phyloP scores from a whole-genome alignment of 2,329 filamentous ascomycete species.

The Graphilbum fragrans region DNA sequence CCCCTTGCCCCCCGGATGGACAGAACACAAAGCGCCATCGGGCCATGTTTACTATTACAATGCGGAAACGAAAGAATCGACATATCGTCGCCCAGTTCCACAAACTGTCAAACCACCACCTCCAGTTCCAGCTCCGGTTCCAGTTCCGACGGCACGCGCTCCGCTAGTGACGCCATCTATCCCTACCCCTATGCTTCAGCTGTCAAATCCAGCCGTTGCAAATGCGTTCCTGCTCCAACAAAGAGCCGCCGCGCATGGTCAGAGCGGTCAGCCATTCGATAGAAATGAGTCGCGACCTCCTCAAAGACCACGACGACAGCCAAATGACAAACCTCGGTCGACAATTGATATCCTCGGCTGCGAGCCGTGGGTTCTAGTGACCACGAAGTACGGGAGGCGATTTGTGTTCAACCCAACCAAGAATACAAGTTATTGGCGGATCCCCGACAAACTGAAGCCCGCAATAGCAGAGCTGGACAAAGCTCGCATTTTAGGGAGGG shows the following conservation, averaged over 20 bases:
- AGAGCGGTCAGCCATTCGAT: no score
- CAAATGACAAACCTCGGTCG: conserved; percentile 67
- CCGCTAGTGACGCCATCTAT: conserved; percentile 14
- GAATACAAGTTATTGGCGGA: conserved; percentile 88
- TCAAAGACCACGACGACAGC: conserved; percentile 44
- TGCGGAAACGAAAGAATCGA: conserved; percentile 68
- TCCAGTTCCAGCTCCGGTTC: no score
- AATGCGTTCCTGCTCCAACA: conserved; percentile 39
- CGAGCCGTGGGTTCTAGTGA: conserved; percentile 84
- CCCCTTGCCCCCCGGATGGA: no score
- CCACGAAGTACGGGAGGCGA: conserved; percentile 75
- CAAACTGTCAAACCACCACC: no score
- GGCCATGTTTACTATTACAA: conserved; percentile 88
- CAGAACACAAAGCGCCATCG: conserved; percentile 81
- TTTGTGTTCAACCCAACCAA: conserved; percentile 86
- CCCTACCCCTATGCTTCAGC: conserved; percentile 21
- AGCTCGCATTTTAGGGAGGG: conserved; percentile 52
- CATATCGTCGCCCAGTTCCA: conserved; percentile 62
- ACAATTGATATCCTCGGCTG: conserved; percentile 69
- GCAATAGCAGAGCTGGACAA: conserved; percentile 64
- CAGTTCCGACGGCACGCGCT: neutral
- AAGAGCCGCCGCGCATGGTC: no score
- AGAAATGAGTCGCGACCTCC: conserved; percentile 7
- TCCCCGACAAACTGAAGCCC: conserved; percentile 75
- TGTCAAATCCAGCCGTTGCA: conserved; percentile 43